Base-by-base conservation (phyloP, 2,329 filamentous ascomycete genomes). In the Scedosporium boydii region DNA sequence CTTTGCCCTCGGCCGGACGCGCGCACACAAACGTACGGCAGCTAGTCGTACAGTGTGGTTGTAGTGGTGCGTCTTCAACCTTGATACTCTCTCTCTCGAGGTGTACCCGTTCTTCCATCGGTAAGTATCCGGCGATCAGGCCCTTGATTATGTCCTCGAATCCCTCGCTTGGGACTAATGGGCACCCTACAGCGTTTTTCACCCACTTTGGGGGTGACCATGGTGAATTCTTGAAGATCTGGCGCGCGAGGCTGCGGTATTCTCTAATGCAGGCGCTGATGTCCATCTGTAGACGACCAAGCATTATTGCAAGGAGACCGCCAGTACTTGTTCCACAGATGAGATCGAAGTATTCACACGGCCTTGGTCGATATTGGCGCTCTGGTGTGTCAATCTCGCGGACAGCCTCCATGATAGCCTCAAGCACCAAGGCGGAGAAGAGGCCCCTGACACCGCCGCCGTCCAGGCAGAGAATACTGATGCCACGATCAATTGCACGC, bases 381-480 rank as follows among this genome's bases (percentile, higher is more conserved):
- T 29, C 27, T 6, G 27, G 27, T 3, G 27, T 29, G 14, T 46
- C n/a, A 18, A 14, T 18, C 2, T 14, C 14, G 3, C 4, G 14
- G n/a, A 46, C 42, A 3, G 12, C n/a, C n/a, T 46, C n/a, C 42
- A 46, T 46, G n/a, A 46, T 18, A 14, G 12, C 42, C n/a, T 5
- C 2, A 18, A 46, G 42, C 14, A 46, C n/a, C 42, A 46, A 16
- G 42, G n/a, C 14, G 12, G 42, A 14, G 42, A 18, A 14, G 6
- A 46, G 14, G 3, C 42, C 42, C 14, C 42, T 3, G 3, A 46
- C 41, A 4, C 41, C 42, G 74, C 79, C 66, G 69, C 72, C 67
- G 67, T 70, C 65, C 63, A 29, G 3, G 1, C 3, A 29, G 27
- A 29, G 27, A 29, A 29, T 29, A 3, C 6, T 29, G 27, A 29